Evolutionary conservation across 2,329 filamentous ascomycete genomes (phyloP), one percentile per base, ranked within the genome.

Genomic region (Nakataea oryzae): DNA sequence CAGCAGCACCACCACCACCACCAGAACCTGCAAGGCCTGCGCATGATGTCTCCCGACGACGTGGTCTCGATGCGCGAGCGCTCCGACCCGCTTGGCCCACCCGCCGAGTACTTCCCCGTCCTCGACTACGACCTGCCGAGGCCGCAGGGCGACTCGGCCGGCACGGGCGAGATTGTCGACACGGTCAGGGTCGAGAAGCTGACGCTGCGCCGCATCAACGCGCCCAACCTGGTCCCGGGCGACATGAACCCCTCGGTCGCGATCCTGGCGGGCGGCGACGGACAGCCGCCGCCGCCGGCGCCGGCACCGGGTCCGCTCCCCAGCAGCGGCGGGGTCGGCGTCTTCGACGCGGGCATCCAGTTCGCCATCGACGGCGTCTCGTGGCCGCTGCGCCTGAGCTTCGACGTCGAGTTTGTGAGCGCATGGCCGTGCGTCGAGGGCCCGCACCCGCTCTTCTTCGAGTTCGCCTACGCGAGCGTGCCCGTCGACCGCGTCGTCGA

Each of bases 391-490:
- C 76, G 81, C 11, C 78, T 89, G 58, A 79, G 78, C 61, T 87
- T 84, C 69, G 83, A 89, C 67, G 85, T 89, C 11, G 81, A 78
- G n/a, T 89, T 88, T 69, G 76, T 89, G 60, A 78, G 76, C n/a
- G 84, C 85, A 1, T 87, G 83, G 78, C 85, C 86, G 8, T 89
- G 86, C 71, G 78, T 78, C 0, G 77, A 79, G 29, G 85, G 85
- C 0, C 86, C 86, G 14, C 86, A 89, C 71, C 85, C 87, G 8
- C 78, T 91, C 7, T 91, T 89, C 73, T 88, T 86, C 70, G 88
- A 90, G 70, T 91, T 90, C 69, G 74, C 78, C 5, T 86, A 85
- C 70, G 78, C 78, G 59, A 73, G 78, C 1, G 80, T 88, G 54
- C 78, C 80, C 61, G 86, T 83, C 1, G 86, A 90, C 68, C 81